Evolutionary conservation across 345 rosid genomes (phyloP), one percentile per base, ranked within the genome.

Genomic region (Nasturtium officinale): DNA sequence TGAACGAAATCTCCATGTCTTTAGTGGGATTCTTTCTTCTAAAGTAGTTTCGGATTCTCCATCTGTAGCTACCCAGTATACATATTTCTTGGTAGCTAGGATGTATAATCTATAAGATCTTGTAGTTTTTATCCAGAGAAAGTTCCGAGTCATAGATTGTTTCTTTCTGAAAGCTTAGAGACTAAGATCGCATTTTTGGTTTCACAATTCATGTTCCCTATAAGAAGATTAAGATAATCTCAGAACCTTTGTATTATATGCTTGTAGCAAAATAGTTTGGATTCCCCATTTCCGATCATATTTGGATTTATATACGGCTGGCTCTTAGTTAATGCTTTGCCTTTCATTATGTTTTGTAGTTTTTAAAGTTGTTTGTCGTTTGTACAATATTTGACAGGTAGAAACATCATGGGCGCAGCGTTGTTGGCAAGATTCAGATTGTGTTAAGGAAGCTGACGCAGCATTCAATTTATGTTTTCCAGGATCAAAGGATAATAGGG

Each of bases 351-450:
- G n/a, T 43, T 55, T 18, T 21, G 32, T 64, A 55, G 67, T 32
- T 64, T 29, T 3, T 10, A 57, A 64, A 62, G 59, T 56, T 65
- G 50, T 65, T 64, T 30, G 33, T 75, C 50, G 66, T 16, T 26
- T 60, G 55, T 61, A 26, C 74, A 61, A 55, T 76, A 32, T 46
- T 35, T 79, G 71, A 75, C 91, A 90, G 98, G 86, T 59, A 71
- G 88, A 85, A 70, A 69, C 83, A 65, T 69, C 87, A 64, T 85
- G 85, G 90, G 73, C 61, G 70, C 77, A 74, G 25, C 64, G n/a
- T 66, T 90, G 98, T 80, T 70, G 84, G 85, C 72, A 81, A 52
- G 90, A 89, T 68, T 77, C 89, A 73, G 73, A 73, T 54, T 73
- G 63, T 57, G 78, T 89, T 69, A 83, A 80, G 74, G 91, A 86